Evolutionary conservation across 805 yeast genomes (phyloP), one percentile per base, ranked within the genome.

Genomic region (Candida broadrunensis): DNA sequence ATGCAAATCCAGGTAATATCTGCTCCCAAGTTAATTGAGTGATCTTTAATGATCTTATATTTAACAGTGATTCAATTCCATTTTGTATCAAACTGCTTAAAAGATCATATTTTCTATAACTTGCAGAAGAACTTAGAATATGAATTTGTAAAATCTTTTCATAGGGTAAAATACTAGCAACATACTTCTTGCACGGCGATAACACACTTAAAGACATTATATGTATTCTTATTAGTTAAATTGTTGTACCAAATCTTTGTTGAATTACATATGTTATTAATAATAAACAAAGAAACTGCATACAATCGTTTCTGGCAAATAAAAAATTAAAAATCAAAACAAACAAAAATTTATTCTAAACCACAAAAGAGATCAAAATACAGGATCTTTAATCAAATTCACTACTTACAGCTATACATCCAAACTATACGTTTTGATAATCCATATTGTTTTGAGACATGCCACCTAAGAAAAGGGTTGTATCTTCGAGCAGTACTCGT

Each of bases 21-120:
- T 19, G 37, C 33, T 63, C 68, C 68, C 68, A 63, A 24, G 31
- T 38, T 20, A 56, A 9, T 32, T 51, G 54, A 16, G 32, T 24
- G 4, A 49, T 5, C 18, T 14, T 31, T 6, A 33, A 23, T 23
- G 36, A 15, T 18, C 31, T 14, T 18, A 15, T 14, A 4, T 24
- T 35, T 2, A 2, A 5, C n/a, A 18, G 18, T 18, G 17, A 15
- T 11, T 29, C 32, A 6, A 29, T 15, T 15, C 32, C 32, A 29
- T 29, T 29, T 6, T 5, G 11, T 29, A n/a, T 29, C 18, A 29
- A 29, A 13, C 12, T 5, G 12, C n/a, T 14, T 17, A 26, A 12
- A n/a, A 38, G 17, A 13, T 32, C 21, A 25, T 14, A 16, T 2
- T 17, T 5, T 16, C 27, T 13, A 25, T 24, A 4, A 17, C 35